Conservation (phyloP, 345 rosid genomes). For the Geranium rotundifolium region DNA sequence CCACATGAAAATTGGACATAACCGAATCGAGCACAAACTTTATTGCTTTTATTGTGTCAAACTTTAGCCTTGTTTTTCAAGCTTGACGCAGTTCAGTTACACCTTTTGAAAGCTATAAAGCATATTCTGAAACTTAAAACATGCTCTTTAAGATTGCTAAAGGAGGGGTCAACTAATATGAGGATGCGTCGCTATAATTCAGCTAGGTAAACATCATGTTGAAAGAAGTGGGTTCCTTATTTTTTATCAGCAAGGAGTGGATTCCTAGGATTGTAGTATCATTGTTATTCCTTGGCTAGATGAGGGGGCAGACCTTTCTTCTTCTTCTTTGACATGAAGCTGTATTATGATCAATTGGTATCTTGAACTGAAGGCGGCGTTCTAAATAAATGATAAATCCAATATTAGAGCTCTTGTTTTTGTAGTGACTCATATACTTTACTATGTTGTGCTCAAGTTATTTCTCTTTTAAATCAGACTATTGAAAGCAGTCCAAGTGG, state of each 20-base stretch:
- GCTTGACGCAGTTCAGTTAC: too few relatives aligned
- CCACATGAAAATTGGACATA: too few relatives aligned
- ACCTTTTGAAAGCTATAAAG: too few relatives aligned
- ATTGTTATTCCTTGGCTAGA: background rate
- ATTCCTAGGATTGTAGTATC: background rate
- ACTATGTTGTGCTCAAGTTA: too few relatives aligned
- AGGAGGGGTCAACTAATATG: background rate
- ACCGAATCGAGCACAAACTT: too few relatives aligned
- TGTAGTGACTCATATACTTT: too few relatives aligned
- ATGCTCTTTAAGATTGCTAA: background rate
- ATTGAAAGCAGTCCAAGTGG: constrained; percentile 54
- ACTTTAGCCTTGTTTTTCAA: too few relatives aligned
- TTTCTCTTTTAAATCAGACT: constrained; percentile 19
- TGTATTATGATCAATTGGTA: background rate
- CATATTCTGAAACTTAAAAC: too few relatives aligned
- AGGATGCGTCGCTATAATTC: background rate
- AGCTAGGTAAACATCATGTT: too few relatives aligned
- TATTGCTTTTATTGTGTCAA: too few relatives aligned
- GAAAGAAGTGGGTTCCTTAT: too few relatives aligned
- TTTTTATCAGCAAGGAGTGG: too few relatives aligned
- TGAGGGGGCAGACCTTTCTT: background rate
- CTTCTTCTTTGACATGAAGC: background rate
- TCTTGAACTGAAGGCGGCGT: background rate
- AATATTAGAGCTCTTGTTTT: background rate
- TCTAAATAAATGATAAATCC: background rate